Evolutionary conservation across 1,139 yeast genomes (phyloP), one percentile per base, ranked within the genome.

Genomic region (Diutina rugosa): DNA sequence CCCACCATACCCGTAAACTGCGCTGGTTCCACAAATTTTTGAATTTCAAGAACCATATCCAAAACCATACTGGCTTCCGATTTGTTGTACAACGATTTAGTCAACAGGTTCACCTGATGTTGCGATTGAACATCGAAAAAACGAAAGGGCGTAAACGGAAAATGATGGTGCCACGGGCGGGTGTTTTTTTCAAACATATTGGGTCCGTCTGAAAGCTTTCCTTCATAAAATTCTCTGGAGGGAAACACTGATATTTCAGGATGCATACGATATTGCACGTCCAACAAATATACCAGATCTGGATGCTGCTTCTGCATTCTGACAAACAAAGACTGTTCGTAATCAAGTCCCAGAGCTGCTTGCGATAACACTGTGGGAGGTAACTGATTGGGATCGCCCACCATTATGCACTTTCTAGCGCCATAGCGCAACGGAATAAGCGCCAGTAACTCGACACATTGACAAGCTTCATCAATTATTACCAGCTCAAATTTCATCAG

Each of bases 181-280:
- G 70, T 64, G 32, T 87, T 89, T 47, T 77, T 65, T 16, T 66
- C 71, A 3, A 71, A 77, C 86, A 91, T 87, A 26, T 77, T 77
- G 0, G 81, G 83, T 1, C 97, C 99, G 69, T 90, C 95, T 55
- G 78, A 72, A 58, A 95, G 77, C 57, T 76, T 78, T 2, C 90
- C 85, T 6, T 81, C 67, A 65, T 95, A 95, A 67, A 95, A 95
- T 64, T 89, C 89, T 14, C 72, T 66, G 51, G 97, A 88, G 1
- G 99, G 99, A 67, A 95, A 95, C 57, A 64, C 69, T 21, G 98
- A 87, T 56, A 95, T 95, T 12, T 78, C 83, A 0, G 99, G 97
- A 69, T 95, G 96, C 99, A 95, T 95, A 73, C 99, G 93, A 68
- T 93, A 95, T 67, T 95, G 99, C n/a, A 90, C 93, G 68, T 93